A percentile compares a stretch with the other conserved stretches of the same genome.
Conservation (phyloP, 768 basidiomycete genomes). For the Lentinula boryana region DNA sequence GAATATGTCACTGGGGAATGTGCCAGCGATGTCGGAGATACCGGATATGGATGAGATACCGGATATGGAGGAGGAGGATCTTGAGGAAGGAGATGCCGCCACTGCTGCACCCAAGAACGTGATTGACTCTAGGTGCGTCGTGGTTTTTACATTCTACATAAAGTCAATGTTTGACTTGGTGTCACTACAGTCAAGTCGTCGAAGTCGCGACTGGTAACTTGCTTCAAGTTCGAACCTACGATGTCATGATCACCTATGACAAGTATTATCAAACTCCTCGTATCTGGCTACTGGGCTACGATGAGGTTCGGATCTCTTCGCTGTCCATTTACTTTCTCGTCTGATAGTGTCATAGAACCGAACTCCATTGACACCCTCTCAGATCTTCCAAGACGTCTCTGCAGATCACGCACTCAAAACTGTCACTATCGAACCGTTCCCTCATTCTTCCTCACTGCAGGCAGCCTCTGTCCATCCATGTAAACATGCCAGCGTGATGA, state of each 20-base stretch:
- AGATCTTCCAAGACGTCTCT: constrained; percentile 97
- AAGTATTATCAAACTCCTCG: constrained; percentile 99
- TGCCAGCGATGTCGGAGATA: constrained; percentile 44
- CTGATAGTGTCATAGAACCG: constrained; percentile 57
- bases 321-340: not conserved
- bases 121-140: constrained; percentile 45
- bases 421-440: constrained; percentile 97
- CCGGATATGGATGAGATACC: constrained; percentile 97
- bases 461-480: constrained; percentile 96
- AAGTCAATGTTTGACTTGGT: not conserved
- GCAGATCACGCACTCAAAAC: constrained; percentile 98
- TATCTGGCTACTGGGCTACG: constrained; percentile 96
- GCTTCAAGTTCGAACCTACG: constrained; percentile 95
- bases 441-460: constrained; percentile 81
- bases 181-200: constrained; percentile 40
- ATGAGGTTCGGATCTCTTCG: constrained; percentile 56
- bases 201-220: constrained; percentile 76
- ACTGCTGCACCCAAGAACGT: constrained; percentile 58
- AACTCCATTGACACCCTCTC: constrained; percentile 76
- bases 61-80: constrained; percentile 95
- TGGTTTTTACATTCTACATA: constrained; percentile 1
- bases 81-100: constrained; percentile 86
- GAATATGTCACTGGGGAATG: constrained; percentile 35
- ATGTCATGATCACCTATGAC: constrained; percentile 99
- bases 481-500: constrained; percentile 99